phyloP scores from a whole-genome alignment of 495 filamentous ascomycete genomes.

The Penicillium angulare region DNA sequence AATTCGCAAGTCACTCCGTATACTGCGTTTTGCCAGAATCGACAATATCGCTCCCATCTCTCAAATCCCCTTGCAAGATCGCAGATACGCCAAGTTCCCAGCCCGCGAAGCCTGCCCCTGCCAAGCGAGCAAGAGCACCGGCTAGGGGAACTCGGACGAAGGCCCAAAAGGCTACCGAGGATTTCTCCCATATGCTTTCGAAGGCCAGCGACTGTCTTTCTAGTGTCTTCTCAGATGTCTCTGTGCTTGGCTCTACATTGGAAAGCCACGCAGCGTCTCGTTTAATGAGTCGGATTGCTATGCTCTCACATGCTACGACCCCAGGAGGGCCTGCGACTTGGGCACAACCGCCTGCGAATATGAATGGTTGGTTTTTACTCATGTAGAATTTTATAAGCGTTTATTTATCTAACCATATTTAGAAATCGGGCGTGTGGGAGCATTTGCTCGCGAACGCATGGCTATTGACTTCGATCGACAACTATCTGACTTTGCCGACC shows the following conservation, averaged over 20 bases:
- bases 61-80: conserved; percentile 35
- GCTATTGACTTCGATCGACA: conserved; percentile 46
- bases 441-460: conserved; percentile 43
- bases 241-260: conserved; percentile 43
- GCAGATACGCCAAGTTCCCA: conserved; percentile 16
- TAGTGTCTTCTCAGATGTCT: conserved; percentile 37
- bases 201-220: conserved; percentile 41
- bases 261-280: conserved; percentile 45
- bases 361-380: conserved; percentile 35
- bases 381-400: no score
- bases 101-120: conserved; percentile 20
- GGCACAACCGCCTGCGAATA: conserved; percentile 40
- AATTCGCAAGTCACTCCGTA: conserved; percentile 75
- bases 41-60: conserved; percentile 76
- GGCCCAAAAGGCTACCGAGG: conserved; percentile 34
- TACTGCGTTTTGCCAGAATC: conserved; percentile 91
- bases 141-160: conserved; percentile 28
- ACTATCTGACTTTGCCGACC: conserved; percentile 38
- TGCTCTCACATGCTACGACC: conserved; percentile 44
- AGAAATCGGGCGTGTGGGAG: conserved; percentile 48
- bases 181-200: conserved; percentile 42
- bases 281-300: conserved; percentile 47
- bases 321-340: conserved; percentile 27
- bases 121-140: conserved; percentile 27
- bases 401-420: conserved; percentile 9